These are phyloP conservation scores for Mitragyna speciosa DNA, from an alignment of 257 asterid genomes.

Conservation along the genomic window DNA sequence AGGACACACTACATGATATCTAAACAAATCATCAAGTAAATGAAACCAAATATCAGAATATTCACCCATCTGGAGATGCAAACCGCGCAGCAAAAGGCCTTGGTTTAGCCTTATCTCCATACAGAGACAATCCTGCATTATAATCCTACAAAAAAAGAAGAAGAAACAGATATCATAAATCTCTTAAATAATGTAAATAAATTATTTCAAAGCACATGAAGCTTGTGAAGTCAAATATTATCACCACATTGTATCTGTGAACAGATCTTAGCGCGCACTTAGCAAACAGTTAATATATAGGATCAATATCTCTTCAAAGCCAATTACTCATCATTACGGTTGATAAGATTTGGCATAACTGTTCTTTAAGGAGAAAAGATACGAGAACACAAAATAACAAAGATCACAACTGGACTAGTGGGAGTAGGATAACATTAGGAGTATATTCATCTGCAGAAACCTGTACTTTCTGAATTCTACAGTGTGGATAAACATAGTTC, in stretches of 20 bases:
- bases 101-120: constrained; percentile 93
- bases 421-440: too few relatives aligned
- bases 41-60: constrained; percentile 17
- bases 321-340: not conserved
- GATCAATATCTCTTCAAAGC: not conserved
- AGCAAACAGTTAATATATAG: not conserved
- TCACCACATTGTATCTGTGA: not conserved
- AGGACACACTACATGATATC: not conserved
- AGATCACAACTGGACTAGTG: too few relatives aligned
- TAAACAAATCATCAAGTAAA: not conserved
- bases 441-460: too few relatives aligned
- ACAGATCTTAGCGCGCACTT: not conserved
- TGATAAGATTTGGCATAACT: not conserved
- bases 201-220: not conserved
- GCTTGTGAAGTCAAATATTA: not conserved
- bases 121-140: constrained; percentile 80
- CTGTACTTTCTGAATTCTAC: not conserved
- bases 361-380: not conserved
- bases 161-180: not conserved
- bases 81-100: constrained; percentile 90
- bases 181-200: not conserved
- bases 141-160: constrained; percentile 45
- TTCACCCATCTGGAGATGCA: constrained; percentile 86
- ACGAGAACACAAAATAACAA: not conserved
- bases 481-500: not conserved